phyloP scores from a whole-genome alignment of 2,329 filamentous ascomycete species.

The Colletotrichum scovillei region DNA sequence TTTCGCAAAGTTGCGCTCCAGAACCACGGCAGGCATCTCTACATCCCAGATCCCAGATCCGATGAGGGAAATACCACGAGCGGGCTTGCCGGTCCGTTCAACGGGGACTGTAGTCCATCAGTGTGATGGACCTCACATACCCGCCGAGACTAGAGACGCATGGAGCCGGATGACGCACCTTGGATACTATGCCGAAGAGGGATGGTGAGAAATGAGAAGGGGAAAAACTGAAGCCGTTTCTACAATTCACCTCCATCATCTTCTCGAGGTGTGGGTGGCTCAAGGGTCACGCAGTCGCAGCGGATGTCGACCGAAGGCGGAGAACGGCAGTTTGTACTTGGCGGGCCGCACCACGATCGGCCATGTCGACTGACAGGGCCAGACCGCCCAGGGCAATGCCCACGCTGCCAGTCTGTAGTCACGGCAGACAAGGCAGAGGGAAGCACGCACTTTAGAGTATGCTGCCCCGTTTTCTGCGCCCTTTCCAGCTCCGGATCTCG shows the following conservation, averaged over 20 bases:
- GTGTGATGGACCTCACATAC: conserved; percentile 38
- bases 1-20: neutral
- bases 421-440: neutral
- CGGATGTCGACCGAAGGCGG: conserved; percentile 29
- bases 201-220: neutral
- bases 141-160: conserved; percentile 37
- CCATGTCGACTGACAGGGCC: conserved; percentile 19
- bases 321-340: conserved; percentile 33
- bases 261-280: conserved; percentile 20
- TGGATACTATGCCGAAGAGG: conserved; percentile 19
- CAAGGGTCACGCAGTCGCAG: conserved; percentile 31
- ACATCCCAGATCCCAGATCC: conserved; percentile 30
- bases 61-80: conserved; percentile 2
- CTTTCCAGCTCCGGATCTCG: conserved; percentile 31
- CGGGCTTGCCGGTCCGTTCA: conserved; percentile 9
- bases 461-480: neutral
- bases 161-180: conserved; percentile 35
- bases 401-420: too few relatives aligned
- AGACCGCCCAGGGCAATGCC: conserved; percentile 9
- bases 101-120: conserved; percentile 6
- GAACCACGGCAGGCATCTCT: conserved; percentile 10
- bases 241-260: neutral
- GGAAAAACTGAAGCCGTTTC: neutral
- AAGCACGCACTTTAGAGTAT: conserved; percentile 4
- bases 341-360: conserved; percentile 19